A percentile compares a stretch with the other conserved stretches of the same genome.
phyloP scores from a whole-genome alignment of 176 grass and related monocot genomes.

The Microstegium vimineum region DNA sequence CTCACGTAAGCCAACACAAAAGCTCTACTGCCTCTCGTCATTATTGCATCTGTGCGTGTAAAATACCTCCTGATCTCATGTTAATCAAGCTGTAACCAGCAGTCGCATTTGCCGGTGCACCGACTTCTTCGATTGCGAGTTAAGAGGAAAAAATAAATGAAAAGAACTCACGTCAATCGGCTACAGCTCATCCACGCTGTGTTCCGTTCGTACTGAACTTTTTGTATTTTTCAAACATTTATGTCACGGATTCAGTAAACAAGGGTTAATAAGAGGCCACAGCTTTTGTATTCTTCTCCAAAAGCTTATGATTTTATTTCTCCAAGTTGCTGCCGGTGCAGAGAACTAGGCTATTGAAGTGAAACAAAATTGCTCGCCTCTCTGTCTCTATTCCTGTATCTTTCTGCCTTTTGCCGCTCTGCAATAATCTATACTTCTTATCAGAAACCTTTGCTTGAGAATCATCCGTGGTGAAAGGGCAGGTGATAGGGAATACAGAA shows the following conservation, averaged over 20 bases:
- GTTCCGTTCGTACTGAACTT: slow-evolving; percentile 20
- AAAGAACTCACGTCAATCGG: slow-evolving; percentile 15
- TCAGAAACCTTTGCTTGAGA: slow-evolving; percentile 31
- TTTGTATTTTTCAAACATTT: slow-evolving; percentile 6
- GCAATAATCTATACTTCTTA: slow-evolving; percentile 21
- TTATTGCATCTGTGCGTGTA: background rate
- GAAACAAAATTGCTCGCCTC: slow-evolving; percentile 22
- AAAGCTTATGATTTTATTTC: slow-evolving; percentile 27
- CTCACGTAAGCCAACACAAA: background rate
- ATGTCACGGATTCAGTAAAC: slow-evolving; percentile 33
- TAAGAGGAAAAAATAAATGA: background rate
- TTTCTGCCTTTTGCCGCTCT: background rate
- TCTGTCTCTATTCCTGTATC: background rate
- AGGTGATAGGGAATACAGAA: slow-evolving; percentile 26
- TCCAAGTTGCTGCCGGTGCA: slow-evolving; percentile 40
- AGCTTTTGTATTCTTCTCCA: slow-evolving; percentile 30
- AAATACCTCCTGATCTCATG: background rate
- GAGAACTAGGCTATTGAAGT: slow-evolving; percentile 28
- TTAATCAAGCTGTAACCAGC: background rate
- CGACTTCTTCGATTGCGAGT: background rate
- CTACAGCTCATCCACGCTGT: slow-evolving; percentile 45
- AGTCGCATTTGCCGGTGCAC: background rate
- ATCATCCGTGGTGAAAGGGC: slow-evolving; percentile 30
- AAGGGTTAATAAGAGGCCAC: slow-evolving; percentile 3
- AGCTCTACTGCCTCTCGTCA: background rate